Percentiles rank a stretch among this genome's conserved stretches.
Evolutionary conservation across 257 asterid genomes (phyloP).

Genomic region (Leonotis leonurus): DNA sequence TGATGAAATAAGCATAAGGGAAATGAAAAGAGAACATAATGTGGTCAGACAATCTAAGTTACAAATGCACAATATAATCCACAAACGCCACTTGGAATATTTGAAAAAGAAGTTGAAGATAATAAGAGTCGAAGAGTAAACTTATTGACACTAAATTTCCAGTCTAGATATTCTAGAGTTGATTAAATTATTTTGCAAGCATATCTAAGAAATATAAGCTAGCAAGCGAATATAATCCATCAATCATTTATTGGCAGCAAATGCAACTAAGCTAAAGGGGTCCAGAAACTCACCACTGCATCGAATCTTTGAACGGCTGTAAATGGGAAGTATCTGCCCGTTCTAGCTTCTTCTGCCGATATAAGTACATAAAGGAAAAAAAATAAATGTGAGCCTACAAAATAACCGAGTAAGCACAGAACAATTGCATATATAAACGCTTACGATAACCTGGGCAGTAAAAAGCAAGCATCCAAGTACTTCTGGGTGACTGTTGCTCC

Average conservation of each 20-base stretch:
- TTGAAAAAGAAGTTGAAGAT: not conserved
- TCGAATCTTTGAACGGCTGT: constrained; percentile 97
- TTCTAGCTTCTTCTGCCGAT: constrained; percentile 55
- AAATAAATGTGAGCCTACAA: not conserved
- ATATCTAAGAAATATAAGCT: not conserved
- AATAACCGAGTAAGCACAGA: too few relatives aligned
- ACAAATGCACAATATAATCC: not conserved
- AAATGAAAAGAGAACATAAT: too few relatives aligned
- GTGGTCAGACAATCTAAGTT: too few relatives aligned
- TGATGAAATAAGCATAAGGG: too few relatives aligned
- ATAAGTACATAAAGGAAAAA: not conserved
- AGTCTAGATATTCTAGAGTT: too few relatives aligned
- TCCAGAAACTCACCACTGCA: constrained; percentile 66
- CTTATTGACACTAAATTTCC: not conserved
- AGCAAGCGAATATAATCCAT: too few relatives aligned
- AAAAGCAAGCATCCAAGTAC: constrained; percentile 96
- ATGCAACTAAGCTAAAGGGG: not conserved
- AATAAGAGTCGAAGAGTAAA: not conserved
- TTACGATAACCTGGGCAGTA: constrained; percentile 68
- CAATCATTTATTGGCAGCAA: not conserved
- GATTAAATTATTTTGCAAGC: not conserved
- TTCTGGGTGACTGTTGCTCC: constrained; percentile 94
- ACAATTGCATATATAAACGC: not conserved
- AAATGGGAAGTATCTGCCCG: constrained; percentile 82
- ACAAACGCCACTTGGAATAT: not conserved